A percentile compares a stretch with the other conserved stretches of the same genome.
Evolutionary conservation across 2,329 filamentous ascomycete genomes (phyloP).

Genomic region (Fusarium euwallaceae): DNA sequence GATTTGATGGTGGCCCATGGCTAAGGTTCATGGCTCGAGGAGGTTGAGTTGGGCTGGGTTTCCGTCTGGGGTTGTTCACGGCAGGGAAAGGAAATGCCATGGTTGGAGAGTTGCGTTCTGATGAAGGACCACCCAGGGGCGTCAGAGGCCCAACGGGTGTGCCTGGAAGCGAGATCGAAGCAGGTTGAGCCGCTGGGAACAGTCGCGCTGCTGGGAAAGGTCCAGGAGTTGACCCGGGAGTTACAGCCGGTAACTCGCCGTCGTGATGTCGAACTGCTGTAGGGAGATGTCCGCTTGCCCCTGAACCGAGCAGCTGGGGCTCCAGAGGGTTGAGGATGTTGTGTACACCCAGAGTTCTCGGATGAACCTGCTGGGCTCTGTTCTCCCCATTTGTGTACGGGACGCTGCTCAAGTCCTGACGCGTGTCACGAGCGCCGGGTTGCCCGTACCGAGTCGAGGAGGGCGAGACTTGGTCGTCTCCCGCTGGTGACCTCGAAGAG

Average conservation of each 20-base stretch:
- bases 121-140: slow-evolving; percentile 47
- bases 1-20: slow-evolving; percentile 37
- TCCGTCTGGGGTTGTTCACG: slow-evolving; percentile 47
- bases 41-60: slow-evolving; percentile 49
- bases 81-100: slow-evolving; percentile 49
- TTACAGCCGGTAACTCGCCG: slow-evolving; percentile 29
- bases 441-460: slow-evolving; percentile 40
- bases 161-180: slow-evolving; percentile 51
- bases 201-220: slow-evolving; percentile 42
- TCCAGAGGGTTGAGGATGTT: slow-evolving; percentile 56
- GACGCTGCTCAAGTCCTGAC: slow-evolving; percentile 39
- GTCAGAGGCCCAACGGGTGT: slow-evolving; percentile 49
- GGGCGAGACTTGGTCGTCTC: slow-evolving; percentile 49
- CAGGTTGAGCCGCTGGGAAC: slow-evolving; percentile 46
- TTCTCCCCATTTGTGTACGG: slow-evolving; percentile 40
- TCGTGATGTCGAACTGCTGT: slow-evolving; percentile 37
- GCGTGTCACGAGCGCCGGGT: slow-evolving; percentile 40
- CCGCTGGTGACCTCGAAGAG: slow-evolving; percentile 60
- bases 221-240: slow-evolving; percentile 36
- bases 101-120: slow-evolving; percentile 51
- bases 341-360: slow-evolving; percentile 52
- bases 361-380: slow-evolving; percentile 42
- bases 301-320: slow-evolving; percentile 37
- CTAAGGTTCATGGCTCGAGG: slow-evolving; percentile 49
- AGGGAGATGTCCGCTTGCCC: slow-evolving; percentile 26